These are phyloP conservation scores for Groenewaldozyma salmanticensis DNA, from an alignment of 805 yeast species.

Conservation along the genomic window DNA sequence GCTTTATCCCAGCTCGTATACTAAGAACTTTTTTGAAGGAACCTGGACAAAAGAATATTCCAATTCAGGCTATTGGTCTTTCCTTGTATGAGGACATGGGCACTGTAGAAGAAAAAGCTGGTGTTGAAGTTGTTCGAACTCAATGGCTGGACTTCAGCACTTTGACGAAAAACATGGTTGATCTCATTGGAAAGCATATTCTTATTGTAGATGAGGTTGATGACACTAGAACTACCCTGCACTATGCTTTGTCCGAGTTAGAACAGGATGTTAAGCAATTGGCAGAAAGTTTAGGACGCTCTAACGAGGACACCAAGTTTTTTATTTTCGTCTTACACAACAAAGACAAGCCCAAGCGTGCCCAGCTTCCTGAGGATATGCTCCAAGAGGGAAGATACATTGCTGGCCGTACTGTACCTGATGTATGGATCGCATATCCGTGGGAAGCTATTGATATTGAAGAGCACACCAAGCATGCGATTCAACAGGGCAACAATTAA, in stretches of 20 bases:
- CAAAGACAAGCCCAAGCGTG: slow-evolving; percentile 73
- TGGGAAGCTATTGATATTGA: slow-evolving; percentile 85
- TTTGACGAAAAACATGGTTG: slow-evolving; percentile 56
- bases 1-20: slow-evolving; percentile 95
- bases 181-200: slow-evolving; percentile 70
- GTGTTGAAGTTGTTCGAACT: slow-evolving; percentile 75
- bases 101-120: slow-evolving; percentile 45
- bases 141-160: slow-evolving; percentile 86
- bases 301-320: slow-evolving; percentile 52
- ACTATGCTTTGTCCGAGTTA: slow-evolving; percentile 71
- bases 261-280: slow-evolving; percentile 54
- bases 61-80: slow-evolving; percentile 90
- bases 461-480: slow-evolving; percentile 56
- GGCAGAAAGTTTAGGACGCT: slow-evolving; percentile 49
- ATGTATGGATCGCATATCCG: slow-evolving; percentile 81
- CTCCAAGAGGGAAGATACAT: slow-evolving; percentile 56
- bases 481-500: slow-evolving; percentile 54
- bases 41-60: slow-evolving; percentile 77
- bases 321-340: slow-evolving; percentile 77
- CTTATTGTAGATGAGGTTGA: slow-evolving; percentile 86
- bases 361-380: slow-evolving; percentile 54
- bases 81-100: slow-evolving; percentile 79
- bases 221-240: slow-evolving; percentile 83
- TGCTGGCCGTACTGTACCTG: slow-evolving; percentile 67
- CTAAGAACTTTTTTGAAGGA: slow-evolving; percentile 85